phyloP scores from a whole-genome alignment of 1,139 yeast genomes.

The Pneumocystis wakefieldiae region DNA sequence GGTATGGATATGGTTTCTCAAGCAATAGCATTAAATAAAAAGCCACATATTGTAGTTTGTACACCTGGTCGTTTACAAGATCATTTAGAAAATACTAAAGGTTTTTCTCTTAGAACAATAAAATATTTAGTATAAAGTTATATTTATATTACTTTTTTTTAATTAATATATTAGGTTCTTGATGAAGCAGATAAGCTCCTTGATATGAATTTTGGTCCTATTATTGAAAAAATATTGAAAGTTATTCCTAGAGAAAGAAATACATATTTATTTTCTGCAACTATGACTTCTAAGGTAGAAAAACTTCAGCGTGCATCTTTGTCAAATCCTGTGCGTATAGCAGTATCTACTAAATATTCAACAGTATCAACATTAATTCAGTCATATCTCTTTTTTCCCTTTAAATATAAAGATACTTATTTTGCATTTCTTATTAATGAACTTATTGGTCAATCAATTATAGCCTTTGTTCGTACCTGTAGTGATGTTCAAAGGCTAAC shows the following conservation, averaged over 20 bases:
- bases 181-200: conserved; percentile 93
- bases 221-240: conserved; percentile 68
- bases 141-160: not conserved
- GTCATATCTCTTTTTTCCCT: conserved; percentile 79
- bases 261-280: conserved; percentile 85
- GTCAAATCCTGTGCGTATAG: conserved; percentile 75
- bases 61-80: conserved; percentile 95
- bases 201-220: conserved; percentile 96
- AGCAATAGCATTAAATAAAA: conserved; percentile 80
- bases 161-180: conserved; percentile 39
- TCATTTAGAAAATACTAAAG: conserved; percentile 88
- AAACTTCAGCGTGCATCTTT: conserved; percentile 88
- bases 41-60: conserved; percentile 88
- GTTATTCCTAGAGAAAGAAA: conserved; percentile 75
- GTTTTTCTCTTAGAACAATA: conserved; percentile 66
- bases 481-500: conserved; percentile 91
- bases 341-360: conserved; percentile 75
- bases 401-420: conserved; percentile 81
- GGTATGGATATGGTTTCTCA: conserved; percentile 99
- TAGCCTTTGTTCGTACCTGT: conserved; percentile 85
- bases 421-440: conserved; percentile 72
- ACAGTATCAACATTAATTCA: conserved; percentile 89
- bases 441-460: conserved; percentile 69
- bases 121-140: conserved; percentile 40
- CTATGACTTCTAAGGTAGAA: conserved; percentile 90